Evolutionary conservation across 2,329 filamentous ascomycete genomes (phyloP).

Genomic region (Hawksworthiomyces lignivorus): DNA sequence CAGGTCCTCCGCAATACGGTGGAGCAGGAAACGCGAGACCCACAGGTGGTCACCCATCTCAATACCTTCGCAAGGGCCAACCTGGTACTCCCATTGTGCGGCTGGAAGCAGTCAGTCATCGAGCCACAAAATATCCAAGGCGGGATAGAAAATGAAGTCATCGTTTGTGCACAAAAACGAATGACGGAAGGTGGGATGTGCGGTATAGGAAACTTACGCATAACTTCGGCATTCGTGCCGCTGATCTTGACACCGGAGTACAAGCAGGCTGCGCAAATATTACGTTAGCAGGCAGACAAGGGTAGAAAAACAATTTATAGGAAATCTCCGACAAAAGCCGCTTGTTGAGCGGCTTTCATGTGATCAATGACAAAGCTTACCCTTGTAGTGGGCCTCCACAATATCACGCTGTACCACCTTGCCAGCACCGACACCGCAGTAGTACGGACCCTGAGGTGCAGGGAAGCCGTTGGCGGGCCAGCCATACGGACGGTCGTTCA

Average conservation of each 20-base stretch:
- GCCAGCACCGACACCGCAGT: constrained; percentile 95
- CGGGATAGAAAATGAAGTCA: no score
- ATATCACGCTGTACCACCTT: constrained; percentile 98
- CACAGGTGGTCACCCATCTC: constrained; percentile 87
- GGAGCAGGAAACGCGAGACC: constrained; percentile 82
- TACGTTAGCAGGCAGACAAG: neutral
- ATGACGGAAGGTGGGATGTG: neutral
- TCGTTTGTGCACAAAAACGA: no score
- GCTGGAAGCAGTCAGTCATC: constrained; percentile 4
- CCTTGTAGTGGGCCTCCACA: constrained; percentile 72
- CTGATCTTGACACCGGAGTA: constrained; percentile 90
- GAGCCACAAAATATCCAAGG: no score
- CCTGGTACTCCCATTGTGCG: constrained; percentile 20
- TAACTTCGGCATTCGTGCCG: constrained; percentile 98
- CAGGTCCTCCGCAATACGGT: constrained; percentile 79
- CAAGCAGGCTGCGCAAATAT: constrained; percentile 45
- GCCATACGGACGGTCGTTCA: constrained; percentile 82
- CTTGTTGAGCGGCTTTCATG: no score
- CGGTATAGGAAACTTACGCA: constrained; percentile 34
- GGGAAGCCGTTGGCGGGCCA: constrained; percentile 85
- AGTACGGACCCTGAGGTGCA: constrained; percentile 88
- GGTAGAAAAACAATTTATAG: no score
- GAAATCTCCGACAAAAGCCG: no score
- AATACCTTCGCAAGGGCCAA: constrained; percentile 18
- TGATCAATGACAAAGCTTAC: no score